These are phyloP conservation scores for Scutellospora calospora DNA, from an alignment of 371 early-diverging fungal genomes.

Conservation along the genomic window DNA sequence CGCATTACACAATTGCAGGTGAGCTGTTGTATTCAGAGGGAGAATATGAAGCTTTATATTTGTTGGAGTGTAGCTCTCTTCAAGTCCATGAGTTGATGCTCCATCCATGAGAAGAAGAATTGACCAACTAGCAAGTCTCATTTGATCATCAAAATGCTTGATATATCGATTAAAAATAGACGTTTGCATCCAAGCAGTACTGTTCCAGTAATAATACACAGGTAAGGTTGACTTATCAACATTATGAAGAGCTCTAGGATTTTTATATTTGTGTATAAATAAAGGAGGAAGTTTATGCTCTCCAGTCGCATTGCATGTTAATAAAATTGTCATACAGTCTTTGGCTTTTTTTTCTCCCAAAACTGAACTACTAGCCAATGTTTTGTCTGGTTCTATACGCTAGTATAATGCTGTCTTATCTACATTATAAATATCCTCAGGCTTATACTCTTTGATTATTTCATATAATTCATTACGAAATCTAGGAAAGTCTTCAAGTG, in stretches of 20 bases:
- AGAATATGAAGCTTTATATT: slow-evolving; percentile 17
- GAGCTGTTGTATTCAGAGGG: not conserved
- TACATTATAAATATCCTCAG: not conserved
- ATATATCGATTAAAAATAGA: slow-evolving; percentile 5
- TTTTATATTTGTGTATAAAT: slow-evolving; percentile 4
- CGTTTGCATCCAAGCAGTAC: not conserved
- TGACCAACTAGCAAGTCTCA: not conserved
- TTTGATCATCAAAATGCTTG: not conserved
- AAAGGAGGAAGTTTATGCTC: slow-evolving; percentile 1
- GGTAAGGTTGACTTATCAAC: not conserved
- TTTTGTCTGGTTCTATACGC: not conserved
- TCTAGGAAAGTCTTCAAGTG: not conserved
- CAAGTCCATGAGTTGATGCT: not conserved
- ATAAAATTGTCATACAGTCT: not conserved
- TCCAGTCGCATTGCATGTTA: slow-evolving; percentile 12
- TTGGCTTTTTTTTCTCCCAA: not conserved
- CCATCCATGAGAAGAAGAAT: slow-evolving; percentile 20
- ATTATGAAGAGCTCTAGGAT: not conserved
- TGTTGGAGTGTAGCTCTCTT: not conserved
- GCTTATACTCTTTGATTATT: not conserved
- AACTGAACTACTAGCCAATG: not conserved
- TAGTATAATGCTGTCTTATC: slow-evolving; percentile 21
- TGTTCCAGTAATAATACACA: slow-evolving; percentile 4
- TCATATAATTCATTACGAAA: not conserved
- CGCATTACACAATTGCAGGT: not conserved